Base-by-base conservation (phyloP, 75 land plant species). In the Cupressus sempervirens region DNA sequence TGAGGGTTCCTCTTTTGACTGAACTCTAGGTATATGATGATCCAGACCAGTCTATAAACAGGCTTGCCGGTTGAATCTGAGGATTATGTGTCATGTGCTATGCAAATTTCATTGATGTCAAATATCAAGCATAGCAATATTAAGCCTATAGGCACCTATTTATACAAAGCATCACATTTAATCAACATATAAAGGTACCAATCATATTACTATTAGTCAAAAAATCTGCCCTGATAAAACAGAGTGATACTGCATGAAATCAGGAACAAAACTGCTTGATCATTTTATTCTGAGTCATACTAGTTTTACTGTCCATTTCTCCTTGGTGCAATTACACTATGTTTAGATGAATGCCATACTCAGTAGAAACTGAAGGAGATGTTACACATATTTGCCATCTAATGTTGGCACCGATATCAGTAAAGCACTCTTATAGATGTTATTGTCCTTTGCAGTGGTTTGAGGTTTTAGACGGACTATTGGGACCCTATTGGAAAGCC, bases 391-490 rank as follows among this genome's bases (percentile, higher is more conserved):
- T 79, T 45, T 45, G 81, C 26, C 3, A 23, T 41, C 26, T 14
- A 79, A 45, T 45, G 8, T 79, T 79, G 30, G n/a, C 67, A 62
- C 26, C 7, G 67, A 62, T 62, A 62, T 45, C 29, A 43, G 45
- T 10, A 43, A 2, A 43, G 30, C 43, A 45, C 81, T 45, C 30
- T 79, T 38, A 79, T 11, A 45, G 30, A n/a, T 3, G 14, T 26
- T 79, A 45, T 16, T 45, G 29, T 7, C 26, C 50, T 79, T 82
- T 77, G 67, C 90, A 93, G 94, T 93, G 94, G 94, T 93, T 92
- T 79, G 94, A 93, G 77, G 92, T 93, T 32, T 88, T 93, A 41
- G 94, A 90, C 85, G 94, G 94, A 16, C 82, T 93, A 38, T 70
- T 93, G 80, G 94, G 94, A 2, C 88, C 88, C 8, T 80, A 87